Base-by-base conservation (phyloP, 176 grass and related monocot genomes). In the Neostapfia colusana region DNA sequence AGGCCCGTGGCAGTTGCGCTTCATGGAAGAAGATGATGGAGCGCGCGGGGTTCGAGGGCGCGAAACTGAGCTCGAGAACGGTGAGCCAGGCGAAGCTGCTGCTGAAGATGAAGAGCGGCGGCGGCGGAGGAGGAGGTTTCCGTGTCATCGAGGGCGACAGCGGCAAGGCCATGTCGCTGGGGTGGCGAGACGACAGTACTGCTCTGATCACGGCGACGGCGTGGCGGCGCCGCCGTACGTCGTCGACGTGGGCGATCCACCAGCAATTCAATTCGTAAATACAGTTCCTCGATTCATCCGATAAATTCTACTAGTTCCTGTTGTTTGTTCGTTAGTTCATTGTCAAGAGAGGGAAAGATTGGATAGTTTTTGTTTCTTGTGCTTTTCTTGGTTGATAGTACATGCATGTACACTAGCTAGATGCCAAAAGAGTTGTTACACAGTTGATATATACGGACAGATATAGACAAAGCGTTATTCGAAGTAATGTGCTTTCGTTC, bases 21-120 rank as follows among this genome's bases (percentile, higher is more conserved):
- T 15, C 66, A 6, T 93, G 87, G 87, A 97, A 84, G 76, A 66
- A 75, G 78, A 69, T 13, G 50, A 81, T 91, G 88, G 86, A 69
- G 78, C 38, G 81, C 23, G 63, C 75, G 5, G 90, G 93, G 60
- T 87, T 91, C 70, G 83, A 87, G 73, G 66, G 14, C 24, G 65
- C 76, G 51, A 73, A 68, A 67, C 74, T 93, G 67, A 97, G 88
- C 72, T 89, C 88, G 4, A 87, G 88, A 34, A 83, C 90, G 54
- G 79, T 89, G 75, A 97, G 94, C 88, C 94, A 93, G 78, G 94
- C 94, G 78, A 93, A 89, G 86, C 86, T 97, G 23, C 83, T 97
- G 40, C 71, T 97, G 4, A 97, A 89, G 83, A 93, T 97, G 48
- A 97, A 90, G 75, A 89, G 82, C 82, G 84, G 87, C 3, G 43